These are phyloP conservation scores for Kwoniella dejecticola DNA, from an alignment of 768 basidiomycete genomes.

Conservation along the genomic window DNA sequence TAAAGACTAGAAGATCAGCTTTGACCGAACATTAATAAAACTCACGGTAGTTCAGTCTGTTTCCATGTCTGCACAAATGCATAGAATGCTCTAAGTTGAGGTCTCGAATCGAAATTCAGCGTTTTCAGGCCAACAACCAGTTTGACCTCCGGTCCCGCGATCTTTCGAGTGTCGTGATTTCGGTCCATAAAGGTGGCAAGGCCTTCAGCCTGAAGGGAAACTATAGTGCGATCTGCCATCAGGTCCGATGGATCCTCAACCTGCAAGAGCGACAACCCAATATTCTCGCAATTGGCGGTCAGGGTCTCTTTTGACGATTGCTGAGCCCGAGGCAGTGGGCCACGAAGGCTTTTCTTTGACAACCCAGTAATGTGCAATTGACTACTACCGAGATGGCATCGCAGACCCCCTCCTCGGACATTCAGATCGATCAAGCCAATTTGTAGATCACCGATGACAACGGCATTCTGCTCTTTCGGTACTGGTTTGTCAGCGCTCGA, in stretches of 20 bases:
- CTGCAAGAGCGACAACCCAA: slow-evolving; percentile 11
- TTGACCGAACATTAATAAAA: background rate
- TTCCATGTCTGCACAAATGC: slow-evolving; percentile 37
- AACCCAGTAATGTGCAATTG: background rate
- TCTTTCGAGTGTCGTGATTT: background rate
- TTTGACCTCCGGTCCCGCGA: slow-evolving; percentile 3
- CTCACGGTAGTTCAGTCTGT: slow-evolving; percentile 19
- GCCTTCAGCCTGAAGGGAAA: slow-evolving; percentile 5
- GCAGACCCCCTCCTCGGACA: slow-evolving; percentile 8
- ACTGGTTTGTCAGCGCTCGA: background rate
- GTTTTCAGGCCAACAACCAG: slow-evolving; percentile 19
- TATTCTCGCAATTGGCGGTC: slow-evolving; percentile 1
- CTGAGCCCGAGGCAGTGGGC: background rate
- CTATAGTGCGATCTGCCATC: slow-evolving; percentile 9
- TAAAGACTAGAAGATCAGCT: slow-evolving; percentile 11
- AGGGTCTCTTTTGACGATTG: slow-evolving; percentile 1
- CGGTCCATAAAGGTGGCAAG: background rate
- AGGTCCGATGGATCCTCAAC: background rate
- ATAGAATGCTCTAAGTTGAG: slow-evolving; percentile 35
- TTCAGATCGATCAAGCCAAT: slow-evolving; percentile 6
- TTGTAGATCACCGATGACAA: slow-evolving; percentile 5
- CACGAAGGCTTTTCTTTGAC: slow-evolving; percentile 2
- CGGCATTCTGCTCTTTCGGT: background rate
- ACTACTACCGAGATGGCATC: slow-evolving; percentile 2
- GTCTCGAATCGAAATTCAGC: slow-evolving; percentile 33